Conservation (phyloP, 208 protist genomes). For the Acanthamoeba castellanii region DNA sequence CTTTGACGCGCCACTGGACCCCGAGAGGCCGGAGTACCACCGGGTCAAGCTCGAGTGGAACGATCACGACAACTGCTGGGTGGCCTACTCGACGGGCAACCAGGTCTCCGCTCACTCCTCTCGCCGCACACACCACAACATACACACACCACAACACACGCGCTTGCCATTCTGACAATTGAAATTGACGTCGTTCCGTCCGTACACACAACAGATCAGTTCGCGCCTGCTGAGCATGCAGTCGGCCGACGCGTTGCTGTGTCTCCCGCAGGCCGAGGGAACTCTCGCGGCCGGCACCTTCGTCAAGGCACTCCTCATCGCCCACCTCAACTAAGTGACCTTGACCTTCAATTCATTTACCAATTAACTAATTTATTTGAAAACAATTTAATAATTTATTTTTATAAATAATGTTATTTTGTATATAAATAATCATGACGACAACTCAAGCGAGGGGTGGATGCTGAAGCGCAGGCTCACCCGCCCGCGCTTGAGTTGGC, state of each 20-base stretch:
- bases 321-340: background rate
- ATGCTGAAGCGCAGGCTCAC: too few species aligned
- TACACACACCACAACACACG: too few species aligned
- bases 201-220: slow-evolving; percentile 21
- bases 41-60: slow-evolving; percentile 76
- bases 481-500: too few species aligned
- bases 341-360: too few species aligned
- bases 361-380: too few species aligned
- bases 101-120: background rate
- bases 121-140: too few species aligned
- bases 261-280: slow-evolving; percentile 68
- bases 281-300: background rate
- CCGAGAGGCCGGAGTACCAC: slow-evolving; percentile 86
- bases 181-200: background rate
- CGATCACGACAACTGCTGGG: slow-evolving; percentile 73
- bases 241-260: slow-evolving; percentile 68
- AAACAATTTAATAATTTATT: too few species aligned
- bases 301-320: slow-evolving; percentile 30
- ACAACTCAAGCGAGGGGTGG: too few species aligned
- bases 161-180: background rate
- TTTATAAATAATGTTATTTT: too few species aligned
- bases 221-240: slow-evolving; percentile 72
- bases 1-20: slow-evolving; percentile 72
- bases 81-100: slow-evolving; percentile 76
- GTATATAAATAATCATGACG: too few species aligned